phyloP scores from a whole-genome alignment of 2,329 filamentous ascomycete species.

The Exophiala sideris region DNA sequence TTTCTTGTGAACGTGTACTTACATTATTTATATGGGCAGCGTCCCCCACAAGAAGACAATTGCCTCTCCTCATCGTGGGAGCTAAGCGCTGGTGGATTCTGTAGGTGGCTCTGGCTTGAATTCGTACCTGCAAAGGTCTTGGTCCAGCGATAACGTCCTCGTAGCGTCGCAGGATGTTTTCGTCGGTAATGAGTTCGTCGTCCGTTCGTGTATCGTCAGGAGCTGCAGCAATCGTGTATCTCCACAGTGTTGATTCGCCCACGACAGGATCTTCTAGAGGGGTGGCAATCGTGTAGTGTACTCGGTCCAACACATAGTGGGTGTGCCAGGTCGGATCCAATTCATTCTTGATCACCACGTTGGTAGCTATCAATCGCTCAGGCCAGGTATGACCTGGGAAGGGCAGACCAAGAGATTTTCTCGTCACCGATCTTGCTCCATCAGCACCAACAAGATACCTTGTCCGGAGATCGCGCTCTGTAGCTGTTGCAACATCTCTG shows the following conservation, averaged over 20 bases:
- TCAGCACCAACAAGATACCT: conserved; percentile 12
- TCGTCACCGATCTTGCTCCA: conserved; percentile 5
- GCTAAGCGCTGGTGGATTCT: conserved; percentile 15
- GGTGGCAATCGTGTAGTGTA: conserved; percentile 9
- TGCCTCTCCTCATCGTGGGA: conserved; percentile 9
- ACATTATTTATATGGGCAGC: conserved; percentile 49
- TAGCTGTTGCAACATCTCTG: neutral
- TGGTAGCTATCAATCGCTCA: conserved; percentile 13
- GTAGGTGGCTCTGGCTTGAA: conserved; percentile 8
- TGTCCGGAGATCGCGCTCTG: neutral
- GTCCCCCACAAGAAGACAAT: conserved; percentile 53
- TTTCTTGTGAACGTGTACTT: neutral
- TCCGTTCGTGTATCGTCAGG: conserved; percentile 1
- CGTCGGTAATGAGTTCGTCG: conserved; percentile 13
- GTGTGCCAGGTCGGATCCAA: neutral
- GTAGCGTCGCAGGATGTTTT: conserved; percentile 9
- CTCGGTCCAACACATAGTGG: conserved; percentile 6
- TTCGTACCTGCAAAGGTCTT: conserved; percentile 12
- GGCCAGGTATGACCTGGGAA: conserved; percentile 19
- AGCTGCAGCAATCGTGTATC: conserved; percentile 12
- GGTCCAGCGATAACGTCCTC: conserved; percentile 7
- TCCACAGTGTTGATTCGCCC: conserved; percentile 12
- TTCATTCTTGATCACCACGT: conserved; percentile 9
- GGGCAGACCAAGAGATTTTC: conserved; percentile 13
- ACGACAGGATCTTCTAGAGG: conserved; percentile 11